phyloP scores from a whole-genome alignment of 768 basidiomycete species.

The Pisolithus orientalis region DNA sequence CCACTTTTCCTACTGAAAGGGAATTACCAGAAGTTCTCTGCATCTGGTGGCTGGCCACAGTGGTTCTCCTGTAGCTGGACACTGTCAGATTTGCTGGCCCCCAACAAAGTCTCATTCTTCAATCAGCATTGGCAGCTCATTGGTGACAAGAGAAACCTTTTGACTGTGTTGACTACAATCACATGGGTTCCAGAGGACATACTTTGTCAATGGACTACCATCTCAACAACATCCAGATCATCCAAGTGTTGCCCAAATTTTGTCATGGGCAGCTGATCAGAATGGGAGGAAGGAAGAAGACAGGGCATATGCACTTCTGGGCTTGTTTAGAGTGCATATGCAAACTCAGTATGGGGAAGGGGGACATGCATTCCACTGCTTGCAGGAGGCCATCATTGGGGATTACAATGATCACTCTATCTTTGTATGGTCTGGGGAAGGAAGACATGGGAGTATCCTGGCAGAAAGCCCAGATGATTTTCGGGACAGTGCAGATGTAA shows the following conservation, averaged over 20 bases:
- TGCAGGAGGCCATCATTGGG: too few relatives aligned
- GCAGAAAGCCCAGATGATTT: too few relatives aligned
- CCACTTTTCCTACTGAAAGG: not conserved
- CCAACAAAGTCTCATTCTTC: slow-evolving; percentile 9
- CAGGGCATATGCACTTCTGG: slow-evolving; percentile 13
- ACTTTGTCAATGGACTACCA: slow-evolving; percentile 1
- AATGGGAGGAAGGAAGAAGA: slow-evolving; percentile 11
- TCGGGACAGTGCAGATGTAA: too few relatives aligned
- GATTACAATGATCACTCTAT: too few relatives aligned
- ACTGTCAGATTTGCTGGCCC: slow-evolving; percentile 9
- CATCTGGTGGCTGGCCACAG: not conserved
- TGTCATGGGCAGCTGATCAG: slow-evolving; percentile 13
- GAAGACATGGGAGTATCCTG: too few relatives aligned
- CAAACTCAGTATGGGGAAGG: slow-evolving; percentile 13
- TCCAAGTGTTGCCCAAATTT: slow-evolving; percentile 3
- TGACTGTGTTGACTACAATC: not conserved
- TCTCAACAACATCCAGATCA: not conserved
- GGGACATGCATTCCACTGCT: not conserved
- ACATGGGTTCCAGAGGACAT: slow-evolving; percentile 1
- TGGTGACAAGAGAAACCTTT: slow-evolving; percentile 3
- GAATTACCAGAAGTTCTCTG: not conserved
- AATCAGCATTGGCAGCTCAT: slow-evolving; percentile 7
- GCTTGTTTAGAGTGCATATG: slow-evolving; percentile 10
- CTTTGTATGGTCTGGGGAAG: too few relatives aligned
- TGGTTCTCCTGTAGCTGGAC: slow-evolving; percentile 15